phyloP scores from a whole-genome alignment of 257 asterid genomes.

The Solanum rostratum region DNA sequence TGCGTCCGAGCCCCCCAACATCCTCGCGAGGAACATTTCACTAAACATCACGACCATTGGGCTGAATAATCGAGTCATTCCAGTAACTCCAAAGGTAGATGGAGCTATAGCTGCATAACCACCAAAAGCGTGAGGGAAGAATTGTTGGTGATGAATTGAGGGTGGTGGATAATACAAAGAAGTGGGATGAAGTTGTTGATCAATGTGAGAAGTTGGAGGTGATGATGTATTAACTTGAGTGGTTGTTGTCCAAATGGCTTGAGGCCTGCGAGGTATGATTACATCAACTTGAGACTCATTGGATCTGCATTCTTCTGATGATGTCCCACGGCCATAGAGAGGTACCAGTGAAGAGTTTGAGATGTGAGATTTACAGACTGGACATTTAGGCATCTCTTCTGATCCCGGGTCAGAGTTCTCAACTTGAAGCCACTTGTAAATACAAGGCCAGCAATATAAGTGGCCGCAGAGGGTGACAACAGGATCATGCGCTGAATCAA shows the following conservation, averaged over 20 bases:
- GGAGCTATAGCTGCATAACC: constrained; percentile 28
- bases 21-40: constrained; percentile 44
- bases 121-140: constrained; percentile 28
- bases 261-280: constrained; percentile 13
- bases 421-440: constrained; percentile 29
- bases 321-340: constrained; percentile 22
- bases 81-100: constrained; percentile 23
- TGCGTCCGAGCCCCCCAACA: constrained; percentile 50
- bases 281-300: neutral
- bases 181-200: neutral
- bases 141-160: constrained; percentile 17
- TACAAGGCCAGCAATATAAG: constrained; percentile 92
- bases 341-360: constrained; percentile 19
- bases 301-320: neutral
- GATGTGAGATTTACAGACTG: constrained; percentile 21
- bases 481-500: constrained; percentile 70
- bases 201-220: neutral
- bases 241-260: neutral
- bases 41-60: constrained; percentile 72
- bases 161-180: neutral
- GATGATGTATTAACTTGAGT: neutral
- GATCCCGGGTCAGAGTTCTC: neutral
- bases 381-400: constrained; percentile 15
- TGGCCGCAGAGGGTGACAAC: constrained; percentile 83
- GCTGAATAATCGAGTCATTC: constrained; percentile 32